phyloP scores from a whole-genome alignment of 345 rosid species.

The Capsella bursapastoris region DNA sequence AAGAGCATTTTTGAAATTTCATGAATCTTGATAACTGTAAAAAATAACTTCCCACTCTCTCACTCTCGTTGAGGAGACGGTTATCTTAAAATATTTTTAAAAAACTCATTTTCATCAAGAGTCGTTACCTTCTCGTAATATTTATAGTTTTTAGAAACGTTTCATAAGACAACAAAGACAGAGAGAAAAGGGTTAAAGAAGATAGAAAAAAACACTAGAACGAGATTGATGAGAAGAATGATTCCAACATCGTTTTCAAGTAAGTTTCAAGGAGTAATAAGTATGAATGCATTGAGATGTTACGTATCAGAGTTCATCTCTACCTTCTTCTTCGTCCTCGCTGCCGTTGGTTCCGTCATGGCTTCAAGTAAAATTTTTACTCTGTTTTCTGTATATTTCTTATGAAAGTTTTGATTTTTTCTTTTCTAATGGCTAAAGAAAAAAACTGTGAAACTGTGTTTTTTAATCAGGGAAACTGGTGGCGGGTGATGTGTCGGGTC shows the following conservation, averaged over 20 bases:
- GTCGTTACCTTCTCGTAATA: slow-evolving; percentile 38
- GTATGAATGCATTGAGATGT: slow-evolving; percentile 59
- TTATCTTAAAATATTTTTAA: not conserved
- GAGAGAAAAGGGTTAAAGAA: not conserved
- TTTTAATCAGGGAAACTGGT: slow-evolving; percentile 60
- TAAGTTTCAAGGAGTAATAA: slow-evolving; percentile 41
- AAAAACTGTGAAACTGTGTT: not conserved
- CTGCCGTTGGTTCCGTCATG: slow-evolving; percentile 87
- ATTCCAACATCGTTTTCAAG: slow-evolving; percentile 49
- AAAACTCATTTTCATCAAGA: not conserved
- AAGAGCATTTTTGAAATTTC: slow-evolving; percentile 18
- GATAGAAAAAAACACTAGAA: not conserved
- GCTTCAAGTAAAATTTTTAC: slow-evolving; percentile 54
- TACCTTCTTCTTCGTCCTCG: slow-evolving; percentile 82
- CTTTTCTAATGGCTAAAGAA: too few relatives aligned
- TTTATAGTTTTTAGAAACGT: slow-evolving; percentile 30
- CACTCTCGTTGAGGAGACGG: slow-evolving; percentile 28
- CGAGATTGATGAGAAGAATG: slow-evolving; percentile 51
- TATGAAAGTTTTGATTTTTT: too few relatives aligned
- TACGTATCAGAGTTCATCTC: slow-evolving; percentile 92
- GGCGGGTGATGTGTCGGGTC: slow-evolving; percentile 59
- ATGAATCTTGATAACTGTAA: slow-evolving; percentile 25
- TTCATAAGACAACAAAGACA: slow-evolving; percentile 9
- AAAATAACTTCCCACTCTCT: slow-evolving; percentile 38
- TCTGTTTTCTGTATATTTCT: not conserved